These are phyloP conservation scores for Podospora sp. DNA, from an alignment of 495 filamentous ascomycete genomes.

Conservation along the genomic window DNA sequence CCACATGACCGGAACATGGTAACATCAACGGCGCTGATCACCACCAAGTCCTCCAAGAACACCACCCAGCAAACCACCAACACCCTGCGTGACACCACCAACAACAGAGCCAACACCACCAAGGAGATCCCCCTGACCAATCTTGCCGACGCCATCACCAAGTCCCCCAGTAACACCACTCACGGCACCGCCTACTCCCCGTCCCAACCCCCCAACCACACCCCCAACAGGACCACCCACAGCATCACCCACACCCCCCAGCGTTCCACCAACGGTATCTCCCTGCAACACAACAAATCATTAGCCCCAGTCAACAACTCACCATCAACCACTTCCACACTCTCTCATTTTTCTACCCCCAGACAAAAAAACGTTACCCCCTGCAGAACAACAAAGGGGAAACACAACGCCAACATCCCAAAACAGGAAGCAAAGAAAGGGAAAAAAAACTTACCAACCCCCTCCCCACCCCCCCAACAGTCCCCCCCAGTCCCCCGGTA, in stretches of 20 bases:
- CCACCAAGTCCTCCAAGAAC: slow-evolving; percentile 27
- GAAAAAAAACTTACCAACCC: slow-evolving; percentile 26
- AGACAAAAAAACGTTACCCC: not conserved
- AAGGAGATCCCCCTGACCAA: slow-evolving; percentile 30
- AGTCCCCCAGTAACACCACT: slow-evolving; percentile 28
- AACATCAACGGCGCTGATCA: not conserved
- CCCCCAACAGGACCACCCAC: slow-evolving; percentile 31
- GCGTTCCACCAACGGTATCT: slow-evolving; percentile 29
- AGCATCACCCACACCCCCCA: slow-evolving; percentile 32
- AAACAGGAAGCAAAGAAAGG: not conserved
- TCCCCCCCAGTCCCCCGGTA: slow-evolving; percentile 29
- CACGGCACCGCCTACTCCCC: slow-evolving; percentile 29
- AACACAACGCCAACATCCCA: not conserved
- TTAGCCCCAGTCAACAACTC: slow-evolving; percentile 8
- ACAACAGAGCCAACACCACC: slow-evolving; percentile 29
- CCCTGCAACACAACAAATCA: slow-evolving; percentile 20
- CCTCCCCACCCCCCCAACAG: slow-evolving; percentile 30
- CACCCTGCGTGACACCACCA: slow-evolving; percentile 29
- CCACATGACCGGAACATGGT: not conserved
- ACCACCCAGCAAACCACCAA: slow-evolving; percentile 29
- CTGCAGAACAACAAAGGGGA: not conserved
- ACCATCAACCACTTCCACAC: slow-evolving; percentile 26
- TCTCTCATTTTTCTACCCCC: slow-evolving; percentile 2
- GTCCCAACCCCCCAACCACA: slow-evolving; percentile 28
- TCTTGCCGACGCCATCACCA: slow-evolving; percentile 31